Conservation (phyloP, 306 rosid species). For the Cicer pinnatifidum region DNA sequence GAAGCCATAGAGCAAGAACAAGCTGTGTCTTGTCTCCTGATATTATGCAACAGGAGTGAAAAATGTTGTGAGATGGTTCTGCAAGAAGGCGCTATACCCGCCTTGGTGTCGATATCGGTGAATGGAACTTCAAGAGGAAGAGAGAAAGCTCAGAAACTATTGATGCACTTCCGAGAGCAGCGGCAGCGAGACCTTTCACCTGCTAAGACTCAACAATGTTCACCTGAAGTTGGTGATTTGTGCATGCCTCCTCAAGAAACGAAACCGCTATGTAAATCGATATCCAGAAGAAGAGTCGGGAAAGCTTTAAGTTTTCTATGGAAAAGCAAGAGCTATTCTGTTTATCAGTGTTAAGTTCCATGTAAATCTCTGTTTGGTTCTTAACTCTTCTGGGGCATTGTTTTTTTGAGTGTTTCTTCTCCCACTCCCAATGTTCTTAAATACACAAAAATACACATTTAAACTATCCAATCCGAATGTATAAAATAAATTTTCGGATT, state of each 20-base stretch:
- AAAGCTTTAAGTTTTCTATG: slow-evolving; percentile 77
- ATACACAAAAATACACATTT: no score
- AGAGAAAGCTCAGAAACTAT: slow-evolving; percentile 85
- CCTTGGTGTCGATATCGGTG: slow-evolving; percentile 84
- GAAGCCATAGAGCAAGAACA: slow-evolving; percentile 85
- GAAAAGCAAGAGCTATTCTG: slow-evolving; percentile 87
- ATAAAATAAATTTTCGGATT: no score
- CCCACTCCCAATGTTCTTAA: no score
- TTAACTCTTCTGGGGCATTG: slow-evolving; percentile 38
- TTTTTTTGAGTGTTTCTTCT: no score
- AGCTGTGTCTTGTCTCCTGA: slow-evolving; percentile 77
- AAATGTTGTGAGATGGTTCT: slow-evolving; percentile 81
- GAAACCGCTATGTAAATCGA: slow-evolving; percentile 72
- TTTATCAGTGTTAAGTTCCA: slow-evolving; percentile 79
- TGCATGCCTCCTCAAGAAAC: slow-evolving; percentile 56
- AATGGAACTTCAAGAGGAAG: slow-evolving; percentile 87
- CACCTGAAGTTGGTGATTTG: slow-evolving; percentile 53
- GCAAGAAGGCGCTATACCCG: slow-evolving; percentile 96
- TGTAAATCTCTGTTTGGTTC: slow-evolving; percentile 68
- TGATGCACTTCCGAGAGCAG: slow-evolving; percentile 90
- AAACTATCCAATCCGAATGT: no score
- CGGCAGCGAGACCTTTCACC: slow-evolving; percentile 75
- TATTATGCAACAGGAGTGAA: slow-evolving; percentile 76
- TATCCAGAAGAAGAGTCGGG: slow-evolving; percentile 73
- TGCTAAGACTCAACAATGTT: slow-evolving; percentile 40